A percentile compares a stretch with the other conserved stretches of the same genome.
Evolutionary conservation across 2,329 filamentous ascomycete species (phyloP).

Genomic region (Cryoendolithus antarcticus): DNA sequence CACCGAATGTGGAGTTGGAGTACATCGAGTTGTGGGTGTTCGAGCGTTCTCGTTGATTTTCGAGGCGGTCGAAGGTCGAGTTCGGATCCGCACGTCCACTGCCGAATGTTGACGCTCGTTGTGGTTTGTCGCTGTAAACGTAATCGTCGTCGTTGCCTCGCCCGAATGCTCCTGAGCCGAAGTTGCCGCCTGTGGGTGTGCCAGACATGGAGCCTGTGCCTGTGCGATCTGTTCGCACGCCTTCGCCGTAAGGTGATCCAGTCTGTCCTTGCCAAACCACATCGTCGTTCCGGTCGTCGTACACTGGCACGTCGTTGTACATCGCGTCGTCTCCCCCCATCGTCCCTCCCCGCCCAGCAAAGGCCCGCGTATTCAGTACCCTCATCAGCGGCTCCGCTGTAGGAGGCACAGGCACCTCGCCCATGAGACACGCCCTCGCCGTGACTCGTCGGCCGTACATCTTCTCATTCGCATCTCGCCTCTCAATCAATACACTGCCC

Average conservation of each 20-base stretch:
- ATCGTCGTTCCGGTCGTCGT: constrained; percentile 71
- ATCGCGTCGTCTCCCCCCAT: constrained; percentile 47
- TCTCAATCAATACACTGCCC: constrained; percentile 83
- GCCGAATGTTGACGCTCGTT: constrained; percentile 51
- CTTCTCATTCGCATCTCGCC: constrained; percentile 93
- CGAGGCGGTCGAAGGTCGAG: constrained; percentile 39
- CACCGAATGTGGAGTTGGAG: constrained; percentile 25
- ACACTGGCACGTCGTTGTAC: constrained; percentile 91
- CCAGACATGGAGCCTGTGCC: constrained; percentile 22
- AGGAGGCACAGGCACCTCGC: constrained; percentile 63
- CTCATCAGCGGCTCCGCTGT: constrained; percentile 74
- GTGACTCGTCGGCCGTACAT: constrained; percentile 77
- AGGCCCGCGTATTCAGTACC: constrained; percentile 73
- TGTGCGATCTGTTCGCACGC: constrained; percentile 40
- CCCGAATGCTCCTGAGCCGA: constrained; percentile 16
- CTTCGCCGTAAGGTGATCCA: constrained; percentile 60
- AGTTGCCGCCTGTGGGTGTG: constrained; percentile 3
- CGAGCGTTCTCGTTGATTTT: constrained; percentile 19
- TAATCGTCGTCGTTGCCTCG: constrained; percentile 29
- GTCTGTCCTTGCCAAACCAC: constrained; percentile 69
- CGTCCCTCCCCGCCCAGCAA: constrained; percentile 51
- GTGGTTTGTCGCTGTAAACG: constrained; percentile 42
- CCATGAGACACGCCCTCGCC: constrained; percentile 69
- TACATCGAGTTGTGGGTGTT: no score
- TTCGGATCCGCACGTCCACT: constrained; percentile 39